Percentiles rank a stretch among this genome's conserved stretches.
Conservation (phyloP, 768 basidiomycete species). For the Sarcodon sp. region DNA sequence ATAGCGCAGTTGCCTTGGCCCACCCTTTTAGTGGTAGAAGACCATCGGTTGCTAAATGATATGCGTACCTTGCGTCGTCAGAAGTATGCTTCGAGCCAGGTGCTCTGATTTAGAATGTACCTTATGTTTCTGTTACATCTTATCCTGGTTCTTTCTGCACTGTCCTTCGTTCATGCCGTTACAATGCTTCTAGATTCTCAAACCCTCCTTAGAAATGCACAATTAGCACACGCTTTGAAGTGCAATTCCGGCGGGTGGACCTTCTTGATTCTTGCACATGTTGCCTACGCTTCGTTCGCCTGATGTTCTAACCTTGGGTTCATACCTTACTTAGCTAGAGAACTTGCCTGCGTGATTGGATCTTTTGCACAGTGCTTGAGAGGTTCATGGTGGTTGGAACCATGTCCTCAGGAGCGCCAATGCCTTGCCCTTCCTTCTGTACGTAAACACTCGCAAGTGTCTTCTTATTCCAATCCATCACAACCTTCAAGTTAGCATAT, state of each 20-base stretch:
- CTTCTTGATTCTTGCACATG: conserved; percentile 25
- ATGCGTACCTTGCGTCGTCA: not conserved
- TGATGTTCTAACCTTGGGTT: not conserved
- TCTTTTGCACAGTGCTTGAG: conserved; percentile 27
- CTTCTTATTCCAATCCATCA: not conserved
- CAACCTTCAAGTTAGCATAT: not conserved
- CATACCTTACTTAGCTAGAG: conserved; percentile 18
- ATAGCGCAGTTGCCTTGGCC: not conserved
- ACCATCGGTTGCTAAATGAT: too few relatives aligned
- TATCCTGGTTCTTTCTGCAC: not conserved
- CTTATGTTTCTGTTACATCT: not conserved
- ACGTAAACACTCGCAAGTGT: conserved; percentile 23
- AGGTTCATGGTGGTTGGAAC: conserved; percentile 24
- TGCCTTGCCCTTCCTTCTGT: conserved; percentile 44
- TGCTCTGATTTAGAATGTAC: conserved; percentile 4
- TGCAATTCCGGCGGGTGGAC: conserved; percentile 27
- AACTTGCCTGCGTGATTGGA: conserved; percentile 30
- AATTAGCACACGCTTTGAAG: conserved; percentile 39
- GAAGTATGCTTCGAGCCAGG: conserved; percentile 2
- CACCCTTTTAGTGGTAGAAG: too few relatives aligned
- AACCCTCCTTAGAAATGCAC: conserved; percentile 34
- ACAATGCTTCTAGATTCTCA: conserved; percentile 25
- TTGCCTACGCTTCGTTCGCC: not conserved
- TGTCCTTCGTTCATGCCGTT: conserved; percentile 3
- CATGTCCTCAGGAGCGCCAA: conserved; percentile 21